Evolutionary conservation across 192 early-diverging fungal species (phyloP), one percentile per base, ranked within the genome.

Genomic region (Pilobolus umbonatus): DNA sequence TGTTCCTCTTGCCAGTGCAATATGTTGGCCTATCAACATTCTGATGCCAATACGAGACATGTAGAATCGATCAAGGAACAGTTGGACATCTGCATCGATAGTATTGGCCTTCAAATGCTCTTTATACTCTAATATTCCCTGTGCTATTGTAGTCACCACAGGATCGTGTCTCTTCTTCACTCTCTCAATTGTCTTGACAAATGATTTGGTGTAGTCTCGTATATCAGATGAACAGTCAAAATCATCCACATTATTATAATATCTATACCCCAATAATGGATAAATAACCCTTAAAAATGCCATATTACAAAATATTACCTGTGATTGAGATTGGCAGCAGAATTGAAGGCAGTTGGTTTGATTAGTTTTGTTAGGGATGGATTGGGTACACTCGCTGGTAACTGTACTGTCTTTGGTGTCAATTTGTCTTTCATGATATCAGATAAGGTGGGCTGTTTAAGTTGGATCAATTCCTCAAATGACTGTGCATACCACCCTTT

Each of bases 1-100:
- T 9, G 81, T 84, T 28, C 75, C 80, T 44, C 79, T 73, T 70
- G 86, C 81, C 22, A 89, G 67, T 59, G 86, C 82, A 40, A 86
- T 80, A 59, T 92, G 90, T 63, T 92, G 86, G 49, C 88, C 82
- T 62, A 98, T 93, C 48, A 98, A 80, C 90, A 96, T 93, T 48
- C 95, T 87, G 68, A 98, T 96, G n/a, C 95, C 95, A 59, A 98
- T 98, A 50, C 95, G 89, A 25, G 90, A 93, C 84, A 95, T 88
- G 75, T 98, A 95, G 77, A 98, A 98, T 32, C 92, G 84, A 74
- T 95, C 93, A 58, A 98, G 71, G 60, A 98, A 98, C 28, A 84
- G 76, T 73, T 98, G 93, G 14, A 95, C 79, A 38, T 82, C 87
- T 17, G 83, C 82, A 72, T 89, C 82, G 36, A 89, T 79, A 14